Base-by-base conservation (phyloP, 2,329 filamentous ascomycete genomes). In the Aspergillus tamarii region DNA sequence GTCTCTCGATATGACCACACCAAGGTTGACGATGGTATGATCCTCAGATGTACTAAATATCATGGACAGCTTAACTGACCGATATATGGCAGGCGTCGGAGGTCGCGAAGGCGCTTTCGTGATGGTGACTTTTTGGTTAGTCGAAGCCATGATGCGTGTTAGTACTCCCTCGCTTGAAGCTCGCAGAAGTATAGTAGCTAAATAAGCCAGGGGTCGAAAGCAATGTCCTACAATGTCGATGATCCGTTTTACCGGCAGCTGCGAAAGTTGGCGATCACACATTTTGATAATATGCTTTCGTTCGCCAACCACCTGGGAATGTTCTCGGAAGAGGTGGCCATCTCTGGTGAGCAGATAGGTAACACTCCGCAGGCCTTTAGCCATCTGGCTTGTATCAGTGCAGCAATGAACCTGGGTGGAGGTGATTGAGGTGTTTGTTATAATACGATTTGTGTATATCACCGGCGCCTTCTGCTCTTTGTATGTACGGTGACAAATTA, bases 361-460 rank as follows among this genome's bases (percentile, higher is more conserved):
- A 93, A 93, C 72, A 93, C 90, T 19, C 91, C 91, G 0, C 91
- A 93, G 78, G 91, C 91, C 0, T 93, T 93, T 69, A 91, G 88
- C 69, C 90, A 94, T 73, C 77, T 94, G 65, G 89, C 90, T 2
- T 84, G 92, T 72, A 87, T 93, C 70, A 92, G 89, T 73, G 91
- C 91, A 1, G 91, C 90, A 1, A 92, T 93, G 74, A 93, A 93
- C 76, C 77, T 93, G 59, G 88, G 67, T 32, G 60, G 60, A 19
- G 59, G 58, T 19, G 60, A 68, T 28, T 48, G 6, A 48, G 4
- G 19, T 21, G 19, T 19, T 46, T 8, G 0, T n/a, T 41, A 1
- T 41, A 19, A 4, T 10, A 19, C 7, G n/a, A 41, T 41, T 9
- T n/a, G 16, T 41, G 7, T 19, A n/a, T n/a, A 41, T 41, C 3